Conservation (phyloP, 2,329 filamentous ascomycete species). For the Trichoderma sp. region DNA sequence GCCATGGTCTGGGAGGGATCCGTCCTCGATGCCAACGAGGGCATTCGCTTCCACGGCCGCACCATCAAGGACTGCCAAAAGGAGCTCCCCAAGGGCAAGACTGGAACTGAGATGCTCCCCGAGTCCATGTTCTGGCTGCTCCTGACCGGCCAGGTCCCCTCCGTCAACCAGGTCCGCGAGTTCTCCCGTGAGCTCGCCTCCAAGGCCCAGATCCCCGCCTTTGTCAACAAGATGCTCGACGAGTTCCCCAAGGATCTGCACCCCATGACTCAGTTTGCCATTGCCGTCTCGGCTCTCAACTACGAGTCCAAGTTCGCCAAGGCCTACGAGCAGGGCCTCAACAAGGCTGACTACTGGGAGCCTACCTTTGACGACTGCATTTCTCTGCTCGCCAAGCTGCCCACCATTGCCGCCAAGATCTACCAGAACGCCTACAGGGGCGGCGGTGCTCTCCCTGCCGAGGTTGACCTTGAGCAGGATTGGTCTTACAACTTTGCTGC, state of each 20-base stretch:
- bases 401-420: constrained; percentile 94
- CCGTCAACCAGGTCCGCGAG: constrained; percentile 72
- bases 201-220: constrained; percentile 76
- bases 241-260: constrained; percentile 86
- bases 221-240: constrained; percentile 85
- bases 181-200: constrained; percentile 86
- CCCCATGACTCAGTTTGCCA: constrained; percentile 97
- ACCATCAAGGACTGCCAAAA: constrained; percentile 98
- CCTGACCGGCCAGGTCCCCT: constrained; percentile 87
- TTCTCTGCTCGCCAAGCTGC: constrained; percentile 89
- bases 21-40: constrained; percentile 92
- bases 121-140: constrained; percentile 99
- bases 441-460: constrained; percentile 67
- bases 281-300: constrained; percentile 92
- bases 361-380: constrained; percentile 95
- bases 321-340: constrained; percentile 84
- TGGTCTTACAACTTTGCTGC: constrained; percentile 99
- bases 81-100: constrained; percentile 86
- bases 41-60: constrained; percentile 95
- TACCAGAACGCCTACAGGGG: constrained; percentile 88
- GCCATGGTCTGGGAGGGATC: constrained; percentile 99
- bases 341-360: constrained; percentile 99
- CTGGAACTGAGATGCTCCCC: constrained; percentile 94
- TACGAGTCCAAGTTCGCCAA: constrained; percentile 92
- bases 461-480: constrained; percentile 81